Evolutionary conservation across 768 basidiomycete species (phyloP).

Genomic region (Leccinum truebloodii): DNA sequence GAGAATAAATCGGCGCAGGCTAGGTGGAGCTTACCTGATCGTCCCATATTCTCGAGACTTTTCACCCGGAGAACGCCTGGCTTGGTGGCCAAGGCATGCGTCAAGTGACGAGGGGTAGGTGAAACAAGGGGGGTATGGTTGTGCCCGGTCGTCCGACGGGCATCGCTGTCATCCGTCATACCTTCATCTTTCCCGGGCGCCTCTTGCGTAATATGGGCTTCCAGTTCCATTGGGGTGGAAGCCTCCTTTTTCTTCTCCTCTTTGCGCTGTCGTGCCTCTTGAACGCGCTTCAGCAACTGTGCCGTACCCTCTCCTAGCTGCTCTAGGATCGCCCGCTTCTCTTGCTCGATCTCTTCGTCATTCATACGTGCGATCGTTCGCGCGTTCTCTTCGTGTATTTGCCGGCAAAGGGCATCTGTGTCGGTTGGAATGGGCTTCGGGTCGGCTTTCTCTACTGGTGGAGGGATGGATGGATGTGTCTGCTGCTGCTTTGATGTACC

Average conservation of each 20-base stretch:
- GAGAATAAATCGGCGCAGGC: neutral
- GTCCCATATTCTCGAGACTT: conserved; percentile 31
- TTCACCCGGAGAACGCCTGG: conserved; percentile 32
- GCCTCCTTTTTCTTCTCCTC: conserved; percentile 5
- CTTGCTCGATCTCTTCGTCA: conserved; percentile 66
- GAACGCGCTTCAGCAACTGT: conserved; percentile 52
- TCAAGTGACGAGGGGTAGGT: conserved; percentile 13
- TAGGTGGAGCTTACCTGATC: conserved; percentile 16
- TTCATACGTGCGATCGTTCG: conserved; percentile 65
- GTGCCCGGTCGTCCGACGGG: neutral
- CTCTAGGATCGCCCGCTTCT: conserved; percentile 64
- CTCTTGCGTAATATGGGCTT: neutral
- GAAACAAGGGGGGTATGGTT: conserved; percentile 1
- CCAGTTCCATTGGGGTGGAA: neutral
- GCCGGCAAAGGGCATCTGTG: conserved; percentile 49
- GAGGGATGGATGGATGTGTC: neutral
- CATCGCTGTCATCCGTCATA: neutral
- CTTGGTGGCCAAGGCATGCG: conserved; percentile 16
- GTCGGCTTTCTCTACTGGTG: neutral
- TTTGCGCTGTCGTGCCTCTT: conserved; percentile 22
- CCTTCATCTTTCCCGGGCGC: neutral
- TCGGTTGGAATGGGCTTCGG: conserved; percentile 22
- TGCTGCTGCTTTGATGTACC: conserved; percentile 29
- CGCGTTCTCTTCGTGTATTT: conserved; percentile 69
- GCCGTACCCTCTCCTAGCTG: conserved; percentile 68